A percentile compares a stretch with the other conserved stretches of the same genome.
These are phyloP conservation scores for Sabuloglossum arenarium DNA, from an alignment of 495 filamentous ascomycete species.

Conservation along the genomic window DNA sequence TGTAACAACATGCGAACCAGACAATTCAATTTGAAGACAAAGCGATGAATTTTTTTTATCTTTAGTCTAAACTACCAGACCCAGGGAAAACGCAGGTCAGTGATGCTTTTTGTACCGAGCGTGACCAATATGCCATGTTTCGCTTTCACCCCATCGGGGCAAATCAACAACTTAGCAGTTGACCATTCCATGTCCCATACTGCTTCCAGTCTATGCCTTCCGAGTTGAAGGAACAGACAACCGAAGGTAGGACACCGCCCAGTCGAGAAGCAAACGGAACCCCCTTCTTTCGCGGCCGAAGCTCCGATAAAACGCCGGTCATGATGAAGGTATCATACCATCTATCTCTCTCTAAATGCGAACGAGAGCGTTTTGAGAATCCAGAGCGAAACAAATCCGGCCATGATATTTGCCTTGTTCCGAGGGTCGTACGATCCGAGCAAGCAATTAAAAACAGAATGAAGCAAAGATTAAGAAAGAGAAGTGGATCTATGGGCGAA, in stretches of 20 bases:
- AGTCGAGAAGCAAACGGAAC: background rate
- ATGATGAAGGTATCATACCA: constrained; percentile 1
- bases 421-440: background rate
- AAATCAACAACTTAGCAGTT: background rate
- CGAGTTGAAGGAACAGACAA: background rate
- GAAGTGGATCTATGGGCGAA: constrained; percentile 1
- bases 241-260: background rate
- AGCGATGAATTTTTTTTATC: background rate
- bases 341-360: constrained; percentile 2
- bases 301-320: constrained; percentile 1
- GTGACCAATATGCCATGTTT: background rate
- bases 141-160: background rate
- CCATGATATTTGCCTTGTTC: background rate
- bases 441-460: background rate
- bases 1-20: background rate
- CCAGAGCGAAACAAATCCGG: background rate
- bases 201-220: background rate
- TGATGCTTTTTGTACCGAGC: background rate
- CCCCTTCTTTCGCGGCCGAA: background rate
- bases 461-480: constrained; percentile 2
- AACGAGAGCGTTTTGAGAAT: background rate
- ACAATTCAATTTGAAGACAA: background rate
- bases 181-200: background rate
- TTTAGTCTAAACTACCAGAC: constrained; percentile 1
- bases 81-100: background rate